Conservation (phyloP, 2,329 filamentous ascomycete genomes). For the Esteya vermicola region DNA sequence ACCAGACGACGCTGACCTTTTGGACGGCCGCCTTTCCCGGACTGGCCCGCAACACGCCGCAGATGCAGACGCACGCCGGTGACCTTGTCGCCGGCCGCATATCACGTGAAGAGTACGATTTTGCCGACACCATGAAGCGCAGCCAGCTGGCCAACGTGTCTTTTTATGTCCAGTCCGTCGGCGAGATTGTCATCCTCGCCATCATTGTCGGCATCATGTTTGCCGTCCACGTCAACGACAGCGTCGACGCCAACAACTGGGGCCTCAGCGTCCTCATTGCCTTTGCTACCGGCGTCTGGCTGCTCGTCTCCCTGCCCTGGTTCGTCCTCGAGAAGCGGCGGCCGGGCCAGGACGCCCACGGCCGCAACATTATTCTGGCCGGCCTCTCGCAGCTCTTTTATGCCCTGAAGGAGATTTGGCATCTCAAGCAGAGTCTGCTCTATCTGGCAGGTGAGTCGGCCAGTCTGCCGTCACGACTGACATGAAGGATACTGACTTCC, state of each 20-base stretch:
- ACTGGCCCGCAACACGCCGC: constrained; percentile 1
- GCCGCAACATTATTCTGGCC: not conserved
- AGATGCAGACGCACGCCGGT: not conserved
- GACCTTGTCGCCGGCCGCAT: not conserved
- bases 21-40: constrained; percentile 1
- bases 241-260: constrained; percentile 1
- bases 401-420: too few relatives aligned
- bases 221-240: not conserved
- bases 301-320: constrained; percentile 10
- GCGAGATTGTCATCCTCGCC: constrained; percentile 2
- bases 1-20: constrained; percentile 3
- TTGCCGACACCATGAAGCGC: constrained; percentile 1
- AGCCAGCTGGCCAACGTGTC: constrained; percentile 1
- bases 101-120: constrained; percentile 1
- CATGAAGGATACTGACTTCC: not conserved
- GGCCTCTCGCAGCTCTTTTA: not conserved
- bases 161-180: constrained; percentile 1
- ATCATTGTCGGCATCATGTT: constrained; percentile 1
- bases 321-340: constrained; percentile 13
- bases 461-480: not conserved
- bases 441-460: constrained; percentile 5
- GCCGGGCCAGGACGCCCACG: constrained; percentile 10
- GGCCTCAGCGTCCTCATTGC: not conserved
- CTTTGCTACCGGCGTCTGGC: constrained; percentile 1
- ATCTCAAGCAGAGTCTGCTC: too few relatives aligned